Conservation (phyloP, 768 basidiomycete genomes). For the Exsudoporus frostii region DNA sequence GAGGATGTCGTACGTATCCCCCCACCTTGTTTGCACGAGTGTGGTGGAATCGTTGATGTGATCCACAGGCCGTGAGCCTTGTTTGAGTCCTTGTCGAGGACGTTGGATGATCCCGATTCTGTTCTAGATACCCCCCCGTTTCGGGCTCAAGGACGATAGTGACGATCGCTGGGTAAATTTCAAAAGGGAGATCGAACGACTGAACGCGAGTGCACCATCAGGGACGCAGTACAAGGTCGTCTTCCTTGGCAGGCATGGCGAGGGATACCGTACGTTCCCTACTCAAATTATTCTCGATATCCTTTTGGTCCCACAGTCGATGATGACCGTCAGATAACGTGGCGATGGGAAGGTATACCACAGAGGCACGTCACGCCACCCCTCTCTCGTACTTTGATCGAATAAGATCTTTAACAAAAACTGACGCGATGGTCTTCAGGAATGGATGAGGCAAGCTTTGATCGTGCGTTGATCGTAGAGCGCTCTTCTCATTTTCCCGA, state of each 20-base stretch:
- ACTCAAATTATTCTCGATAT: not conserved
- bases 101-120: not conserved
- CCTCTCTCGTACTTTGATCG: not conserved
- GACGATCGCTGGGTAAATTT: slow-evolving; percentile 51
- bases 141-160: slow-evolving; percentile 56
- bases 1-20: slow-evolving; percentile 11
- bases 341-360: slow-evolving; percentile 63
- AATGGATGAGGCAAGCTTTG: slow-evolving; percentile 57
- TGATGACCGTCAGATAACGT: slow-evolving; percentile 66
- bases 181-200: slow-evolving; percentile 33
- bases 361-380: slow-evolving; percentile 27
- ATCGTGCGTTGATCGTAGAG: not conserved
- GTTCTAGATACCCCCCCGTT: slow-evolving; percentile 49
- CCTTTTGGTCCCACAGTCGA: slow-evolving; percentile 30
- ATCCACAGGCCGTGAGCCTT: slow-evolving; percentile 16
- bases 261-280: slow-evolving; percentile 60
- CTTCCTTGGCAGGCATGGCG: slow-evolving; percentile 66
- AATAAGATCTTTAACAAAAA: not conserved
- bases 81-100: not conserved
- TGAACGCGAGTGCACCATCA: slow-evolving; percentile 42
- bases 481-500: not conserved
- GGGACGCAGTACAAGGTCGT: slow-evolving; percentile 57
- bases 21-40: too few species aligned
- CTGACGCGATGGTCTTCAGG: slow-evolving; percentile 24
- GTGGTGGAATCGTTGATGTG: not conserved